Conservation (phyloP, 116 monocot genomes). For the Thalassia testudinum region DNA sequence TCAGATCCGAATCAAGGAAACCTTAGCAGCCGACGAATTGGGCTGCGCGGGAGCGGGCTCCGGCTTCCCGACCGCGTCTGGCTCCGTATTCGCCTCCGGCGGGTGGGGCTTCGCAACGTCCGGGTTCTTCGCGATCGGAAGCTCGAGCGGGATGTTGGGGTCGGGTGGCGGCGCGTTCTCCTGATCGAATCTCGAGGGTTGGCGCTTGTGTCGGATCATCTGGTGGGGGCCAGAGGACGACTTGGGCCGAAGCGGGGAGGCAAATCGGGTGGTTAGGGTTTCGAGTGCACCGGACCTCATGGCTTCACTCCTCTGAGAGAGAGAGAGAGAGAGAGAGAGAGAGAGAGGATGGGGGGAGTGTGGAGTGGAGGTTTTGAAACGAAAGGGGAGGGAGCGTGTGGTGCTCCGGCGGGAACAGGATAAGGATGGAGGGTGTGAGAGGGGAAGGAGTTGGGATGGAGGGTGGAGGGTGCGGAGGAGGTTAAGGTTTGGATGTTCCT, state of each 20-base stretch:
- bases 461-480: too few species aligned
- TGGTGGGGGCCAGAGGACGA: constrained; percentile 1
- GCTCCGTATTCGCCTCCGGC: not conserved
- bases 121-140: constrained; percentile 1
- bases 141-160: constrained; percentile 11
- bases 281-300: constrained; percentile 10
- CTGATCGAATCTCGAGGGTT: constrained; percentile 7
- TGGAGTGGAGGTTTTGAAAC: too few species aligned
- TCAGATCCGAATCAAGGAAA: too few species aligned
- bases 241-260: constrained; percentile 5
- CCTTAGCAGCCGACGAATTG: not conserved
- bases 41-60: too few species aligned
- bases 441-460: too few species aligned
- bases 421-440: too few species aligned
- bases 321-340: too few species aligned
- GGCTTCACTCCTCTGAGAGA: too few species aligned
- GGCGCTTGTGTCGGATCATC: constrained; percentile 2
- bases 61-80: not conserved
- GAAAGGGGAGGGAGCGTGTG: too few species aligned
- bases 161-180: constrained; percentile 15
- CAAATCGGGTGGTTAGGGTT: constrained; percentile 1
- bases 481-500: too few species aligned
- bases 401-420: too few species aligned
- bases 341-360: too few species aligned
- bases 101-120: not conserved